These are phyloP conservation scores for Fraxinus sp. DNA, from an alignment of 305 asterid species.

Conservation along the genomic window DNA sequence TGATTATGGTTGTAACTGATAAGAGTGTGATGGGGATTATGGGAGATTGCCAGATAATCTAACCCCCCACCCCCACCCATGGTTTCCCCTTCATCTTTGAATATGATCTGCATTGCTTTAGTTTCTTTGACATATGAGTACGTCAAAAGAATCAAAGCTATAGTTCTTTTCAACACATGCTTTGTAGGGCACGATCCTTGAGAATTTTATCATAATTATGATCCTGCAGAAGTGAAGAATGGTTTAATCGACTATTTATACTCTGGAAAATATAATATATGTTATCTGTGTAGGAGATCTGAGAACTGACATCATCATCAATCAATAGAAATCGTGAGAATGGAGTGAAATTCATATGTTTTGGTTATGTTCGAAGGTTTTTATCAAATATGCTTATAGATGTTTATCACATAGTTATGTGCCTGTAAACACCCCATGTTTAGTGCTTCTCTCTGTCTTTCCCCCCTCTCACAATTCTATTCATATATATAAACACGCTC, in stretches of 20 bases:
- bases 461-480: neutral
- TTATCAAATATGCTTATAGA: constrained; percentile 3
- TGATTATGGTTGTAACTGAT: neutral
- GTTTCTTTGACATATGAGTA: neutral
- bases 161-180: neutral
- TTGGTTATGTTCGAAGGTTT: neutral
- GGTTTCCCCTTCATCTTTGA: neutral
- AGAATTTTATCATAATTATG: neutral
- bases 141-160: neutral
- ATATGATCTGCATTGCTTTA: neutral
- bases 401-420: neutral
- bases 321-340: neutral
- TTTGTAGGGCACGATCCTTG: neutral
- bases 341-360: neutral
- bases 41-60: neutral
- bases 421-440: neutral
- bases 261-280: neutral
- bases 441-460: neutral
- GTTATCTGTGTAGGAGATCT: neutral
- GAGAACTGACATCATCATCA: neutral
- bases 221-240: neutral
- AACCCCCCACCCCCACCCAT: neutral
- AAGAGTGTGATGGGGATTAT: neutral
- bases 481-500: neutral
- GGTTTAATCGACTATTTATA: neutral